Evolutionary conservation across 805 yeast species (phyloP), one percentile per base, ranked within the genome.

Genomic region (Barnettozyma sucrosica): DNA sequence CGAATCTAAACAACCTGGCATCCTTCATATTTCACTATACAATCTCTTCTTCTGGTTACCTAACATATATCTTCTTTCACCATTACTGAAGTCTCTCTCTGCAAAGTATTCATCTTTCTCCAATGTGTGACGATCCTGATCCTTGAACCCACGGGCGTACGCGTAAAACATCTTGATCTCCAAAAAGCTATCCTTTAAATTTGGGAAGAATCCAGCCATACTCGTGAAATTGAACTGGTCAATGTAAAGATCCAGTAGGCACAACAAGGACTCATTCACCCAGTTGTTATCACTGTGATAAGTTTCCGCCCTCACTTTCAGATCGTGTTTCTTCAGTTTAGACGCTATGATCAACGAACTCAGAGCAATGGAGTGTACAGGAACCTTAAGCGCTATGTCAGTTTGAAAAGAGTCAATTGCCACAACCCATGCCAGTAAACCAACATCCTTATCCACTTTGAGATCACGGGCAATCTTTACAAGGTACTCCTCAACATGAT

Each of bases 291-390:
- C 44, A 21, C 54, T 49, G 30, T 50, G 45, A 19, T 42, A 51
- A 6, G 49, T 49, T 14, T 54, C 48, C 20, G 36, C 44, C 19
- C 32, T 44, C 24, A 49, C 54, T 28, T 32, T 56, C 50, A 48
- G 67, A 68, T 38, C 59, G 50, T 5, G 47, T 2, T 64, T 59
- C 41, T 72, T 63, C 37, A 83, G 55, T 55, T 77, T 79, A 37
- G 72, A 69, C 1, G 92, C 78, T 25, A 88, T 69, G 38, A 77
- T 77, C 39, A 89, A 64, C 25, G 79, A 74, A 3, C 88, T 85
- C 45, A 87, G 59, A 0, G 96, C 89, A 28, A 84, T 77, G 24
- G 83, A 74, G 61, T 88, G 92, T 4, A 87, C 81, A 1, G 96
- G 93, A 8, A 79, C 74, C 56, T 79, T 81, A 32, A 89, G 65